A percentile compares a stretch with the other conserved stretches of the same genome.
Evolutionary conservation across 169 alveolate species (phyloP).

Genomic region (Cytauxzoon felis): DNA sequence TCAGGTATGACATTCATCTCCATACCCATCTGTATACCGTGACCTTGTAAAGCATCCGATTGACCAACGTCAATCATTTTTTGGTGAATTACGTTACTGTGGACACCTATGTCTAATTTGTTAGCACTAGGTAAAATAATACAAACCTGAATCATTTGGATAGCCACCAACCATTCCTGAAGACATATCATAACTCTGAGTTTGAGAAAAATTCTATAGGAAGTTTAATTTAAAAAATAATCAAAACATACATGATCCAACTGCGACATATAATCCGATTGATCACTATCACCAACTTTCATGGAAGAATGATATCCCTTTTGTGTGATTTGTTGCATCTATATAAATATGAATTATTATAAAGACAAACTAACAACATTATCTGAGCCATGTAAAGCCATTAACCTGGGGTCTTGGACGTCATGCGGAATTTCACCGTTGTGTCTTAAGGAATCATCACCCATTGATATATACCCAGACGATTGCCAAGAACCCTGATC

Average conservation of each 20-base stretch:
- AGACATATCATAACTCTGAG: slow-evolving; percentile 35
- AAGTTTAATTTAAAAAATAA: not conserved
- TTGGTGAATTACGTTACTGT: slow-evolving; percentile 26
- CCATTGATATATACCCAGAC: slow-evolving; percentile 28
- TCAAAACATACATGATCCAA: too few species aligned
- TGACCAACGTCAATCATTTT: slow-evolving; percentile 28
- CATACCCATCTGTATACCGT: slow-evolving; percentile 26
- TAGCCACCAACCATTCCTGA: slow-evolving; percentile 43
- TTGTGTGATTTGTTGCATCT: too few species aligned
- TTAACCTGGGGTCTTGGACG: slow-evolving; percentile 33
- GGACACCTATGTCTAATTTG: too few species aligned
- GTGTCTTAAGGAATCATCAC: slow-evolving; percentile 39
- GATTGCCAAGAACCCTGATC: slow-evolving; percentile 48
- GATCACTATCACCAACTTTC: too few species aligned
- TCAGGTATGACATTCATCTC: slow-evolving; percentile 29
- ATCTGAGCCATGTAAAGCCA: not conserved
- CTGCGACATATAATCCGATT: too few species aligned
- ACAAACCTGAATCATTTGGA: not conserved
- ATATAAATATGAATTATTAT: not conserved
- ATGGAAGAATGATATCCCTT: too few species aligned
- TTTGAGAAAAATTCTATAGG: not conserved
- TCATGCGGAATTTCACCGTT: slow-evolving; percentile 51
- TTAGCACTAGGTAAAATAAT: not conserved
- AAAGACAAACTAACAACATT: not conserved
- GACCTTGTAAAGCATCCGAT: slow-evolving; percentile 41